These are phyloP conservation scores for Exophiala dermatitidis DNA, from an alignment of 2,329 filamentous ascomycete species.

Conservation along the genomic window DNA sequence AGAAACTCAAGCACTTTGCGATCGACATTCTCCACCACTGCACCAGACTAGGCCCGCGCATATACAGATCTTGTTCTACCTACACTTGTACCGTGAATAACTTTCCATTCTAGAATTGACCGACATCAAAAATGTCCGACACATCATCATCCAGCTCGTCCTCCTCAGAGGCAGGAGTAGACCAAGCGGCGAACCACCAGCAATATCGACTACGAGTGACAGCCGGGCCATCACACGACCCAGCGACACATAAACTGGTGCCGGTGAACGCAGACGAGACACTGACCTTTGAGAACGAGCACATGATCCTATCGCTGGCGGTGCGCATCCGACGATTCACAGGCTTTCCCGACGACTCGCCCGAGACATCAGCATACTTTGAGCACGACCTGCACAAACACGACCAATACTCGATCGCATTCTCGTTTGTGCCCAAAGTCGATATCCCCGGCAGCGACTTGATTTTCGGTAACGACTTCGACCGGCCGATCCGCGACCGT, in stretches of 20 bases:
- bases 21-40: background rate
- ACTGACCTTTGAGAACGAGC: constrained; percentile 55
- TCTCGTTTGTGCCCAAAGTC: constrained; percentile 67
- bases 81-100: background rate
- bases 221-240: constrained; percentile 69
- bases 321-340: constrained; percentile 64
- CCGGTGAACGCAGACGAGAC: constrained; percentile 64
- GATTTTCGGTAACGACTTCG: constrained; percentile 93
- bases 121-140: constrained; percentile 1
- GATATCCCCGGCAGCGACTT: constrained; percentile 63
- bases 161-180: constrained; percentile 6
- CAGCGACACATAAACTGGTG: constrained; percentile 62
- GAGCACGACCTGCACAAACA: constrained; percentile 57
- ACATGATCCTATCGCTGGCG: constrained; percentile 63
- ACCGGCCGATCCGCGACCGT: constrained; percentile 76
- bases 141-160: constrained; percentile 5
- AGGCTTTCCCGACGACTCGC: constrained; percentile 63
- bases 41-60: background rate
- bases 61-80: background rate
- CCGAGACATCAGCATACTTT: constrained; percentile 71
- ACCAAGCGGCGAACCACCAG: constrained; percentile 8
- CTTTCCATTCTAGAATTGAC: too few species aligned
- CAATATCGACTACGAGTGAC: constrained; percentile 71
- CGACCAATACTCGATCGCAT: constrained; percentile 80
- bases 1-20: too few species aligned